Evolutionary conservation across 148 eudicot species (phyloP).

Genomic region (Salicornia ramosissima): DNA sequence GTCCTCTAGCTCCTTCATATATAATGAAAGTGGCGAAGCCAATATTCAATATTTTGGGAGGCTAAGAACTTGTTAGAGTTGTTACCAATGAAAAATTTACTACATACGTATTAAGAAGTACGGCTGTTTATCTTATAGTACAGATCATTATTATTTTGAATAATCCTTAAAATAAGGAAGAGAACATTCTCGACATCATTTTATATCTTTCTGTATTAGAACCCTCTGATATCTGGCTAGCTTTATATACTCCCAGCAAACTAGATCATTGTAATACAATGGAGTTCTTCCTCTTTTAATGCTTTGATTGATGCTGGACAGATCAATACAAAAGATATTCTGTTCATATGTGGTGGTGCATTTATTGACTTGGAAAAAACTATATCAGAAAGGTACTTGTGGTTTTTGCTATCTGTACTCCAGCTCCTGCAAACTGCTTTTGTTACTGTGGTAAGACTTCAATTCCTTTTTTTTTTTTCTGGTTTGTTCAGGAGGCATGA

Average conservation of each 20-base stretch:
- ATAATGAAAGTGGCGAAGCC: too few relatives aligned
- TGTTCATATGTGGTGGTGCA: slow-evolving; percentile 98
- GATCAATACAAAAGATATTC: slow-evolving; percentile 96
- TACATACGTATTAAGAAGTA: too few relatives aligned
- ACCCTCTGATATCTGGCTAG: neutral
- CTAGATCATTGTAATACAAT: slow-evolving; percentile 1
- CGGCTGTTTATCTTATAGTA: too few relatives aligned
- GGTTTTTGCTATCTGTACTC: neutral
- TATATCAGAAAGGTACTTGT: slow-evolving; percentile 80
- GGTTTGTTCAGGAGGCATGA: slow-evolving; percentile 75
- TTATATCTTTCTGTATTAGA: neutral
- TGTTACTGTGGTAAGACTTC: neutral
- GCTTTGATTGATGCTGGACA: slow-evolving; percentile 26
- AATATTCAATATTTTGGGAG: too few relatives aligned
- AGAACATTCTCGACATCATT: neutral
- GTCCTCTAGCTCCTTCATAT: neutral
- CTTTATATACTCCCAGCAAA: neutral
- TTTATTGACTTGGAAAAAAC: slow-evolving; percentile 96
- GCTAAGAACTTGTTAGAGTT: too few relatives aligned
- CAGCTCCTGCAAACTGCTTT: neutral
- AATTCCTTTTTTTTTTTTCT: slow-evolving; percentile 5
- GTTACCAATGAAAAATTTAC: too few relatives aligned
- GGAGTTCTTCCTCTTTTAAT: neutral
- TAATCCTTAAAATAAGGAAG: too few relatives aligned
- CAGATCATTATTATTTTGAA: too few relatives aligned